Evolutionary conservation across 352 stramenopile species (phyloP), one percentile per base, ranked within the genome.

Genomic region (Phytophthora sp.): DNA sequence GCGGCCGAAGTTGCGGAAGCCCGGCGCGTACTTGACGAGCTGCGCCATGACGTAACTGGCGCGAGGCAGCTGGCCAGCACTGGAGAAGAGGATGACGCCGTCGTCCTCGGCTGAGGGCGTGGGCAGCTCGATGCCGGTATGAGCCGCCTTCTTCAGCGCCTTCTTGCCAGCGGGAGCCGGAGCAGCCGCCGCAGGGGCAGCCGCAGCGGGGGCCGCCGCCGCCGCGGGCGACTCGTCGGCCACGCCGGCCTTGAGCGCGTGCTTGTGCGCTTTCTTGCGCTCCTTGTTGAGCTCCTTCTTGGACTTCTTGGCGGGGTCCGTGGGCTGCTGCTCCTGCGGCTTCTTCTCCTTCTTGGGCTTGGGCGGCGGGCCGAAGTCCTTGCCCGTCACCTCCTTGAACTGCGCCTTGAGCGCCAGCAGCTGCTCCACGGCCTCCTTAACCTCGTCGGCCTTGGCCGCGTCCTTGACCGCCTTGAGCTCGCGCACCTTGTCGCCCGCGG

Each of bases 251-350:
- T 94, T 94, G 32, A 87, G 31, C n/a, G 82, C 78, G 6, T 76
- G 66, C 62, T 95, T 95, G 45, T 88, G 75, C 13, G 81, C 84
- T 65, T 95, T 95, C 81, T 95, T 95, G 55, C 77, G 79, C 72
- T 95, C 86, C 72, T 95, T 95, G 74, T 93, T 95, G 12, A 95
- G 74, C 69, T 95, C 82, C 75, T 95, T 95, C 76, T 95, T 95
- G 59, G 78, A 89, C 64, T 91, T 92, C 51, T 91, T 92, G 31
- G 53, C 73, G 5, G 76, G 65, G 21, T 92, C 79, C 21, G 74
- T 74, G 20, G 61, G 30, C 45, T 59, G 44, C 18, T 70, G 49
- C 9, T 48, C 20, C n/a, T 63, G 46, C 1, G 43, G 8, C 45
- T 71, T 87, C 67, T 86, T 88, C 18, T 87, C 64, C 59, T 83